Evolutionary conservation across 2,329 filamentous ascomycete species (phyloP).

Genomic region (Diaporthe citrichinensis): DNA sequence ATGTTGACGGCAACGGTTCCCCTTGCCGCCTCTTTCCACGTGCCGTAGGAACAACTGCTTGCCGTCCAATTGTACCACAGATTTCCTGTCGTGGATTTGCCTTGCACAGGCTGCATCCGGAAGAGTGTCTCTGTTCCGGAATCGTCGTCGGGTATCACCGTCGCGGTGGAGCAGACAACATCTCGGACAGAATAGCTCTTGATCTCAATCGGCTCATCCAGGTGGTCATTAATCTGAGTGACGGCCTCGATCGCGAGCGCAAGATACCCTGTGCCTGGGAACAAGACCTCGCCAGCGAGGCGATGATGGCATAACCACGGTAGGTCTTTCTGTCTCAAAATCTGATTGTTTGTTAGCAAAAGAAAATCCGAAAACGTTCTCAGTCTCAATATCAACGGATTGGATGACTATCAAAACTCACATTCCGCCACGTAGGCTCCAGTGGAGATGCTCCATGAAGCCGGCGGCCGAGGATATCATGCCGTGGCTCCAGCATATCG

Average conservation of each 20-base stretch:
- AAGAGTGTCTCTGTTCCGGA: slow-evolving; percentile 37
- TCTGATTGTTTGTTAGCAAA: no score
- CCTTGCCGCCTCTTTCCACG: no score
- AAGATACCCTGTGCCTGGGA: slow-evolving; percentile 41
- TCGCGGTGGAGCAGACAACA: background rate
- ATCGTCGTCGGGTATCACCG: background rate
- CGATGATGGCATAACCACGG: slow-evolving; percentile 51
- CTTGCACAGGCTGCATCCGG: no score
- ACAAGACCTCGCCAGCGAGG: slow-evolving; percentile 50
- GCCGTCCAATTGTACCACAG: no score
- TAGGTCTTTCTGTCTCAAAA: slow-evolving; percentile 38
- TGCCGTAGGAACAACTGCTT: no score
- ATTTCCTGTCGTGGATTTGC: no score
- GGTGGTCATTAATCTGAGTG: background rate
- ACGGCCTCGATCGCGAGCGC: slow-evolving; percentile 33
- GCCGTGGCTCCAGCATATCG: slow-evolving; percentile 42
- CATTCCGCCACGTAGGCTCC: slow-evolving; percentile 40
- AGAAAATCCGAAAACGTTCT: no score
- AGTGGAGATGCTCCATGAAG: slow-evolving; percentile 33
- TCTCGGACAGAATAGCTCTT: background rate
- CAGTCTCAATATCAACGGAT: no score
- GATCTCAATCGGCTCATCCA: background rate
- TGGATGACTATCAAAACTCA: background rate
- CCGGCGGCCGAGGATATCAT: slow-evolving; percentile 44
- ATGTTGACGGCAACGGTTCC: no score